Conservation (phyloP, 768 basidiomycete genomes). For the Gymnopilus dilepis region DNA sequence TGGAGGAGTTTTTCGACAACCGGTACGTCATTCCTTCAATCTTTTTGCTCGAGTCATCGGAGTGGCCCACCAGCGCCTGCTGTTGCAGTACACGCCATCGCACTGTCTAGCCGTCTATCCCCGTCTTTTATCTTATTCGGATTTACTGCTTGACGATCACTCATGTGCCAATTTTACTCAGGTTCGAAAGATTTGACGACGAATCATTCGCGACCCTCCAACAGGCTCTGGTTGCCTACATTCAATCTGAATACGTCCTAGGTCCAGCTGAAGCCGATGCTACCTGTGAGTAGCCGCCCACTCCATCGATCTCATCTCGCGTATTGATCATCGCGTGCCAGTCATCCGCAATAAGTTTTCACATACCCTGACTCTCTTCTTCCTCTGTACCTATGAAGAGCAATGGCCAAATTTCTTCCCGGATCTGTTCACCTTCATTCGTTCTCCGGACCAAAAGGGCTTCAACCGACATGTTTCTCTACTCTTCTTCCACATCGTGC, state of each 20-base stretch:
- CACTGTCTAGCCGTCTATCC: neutral
- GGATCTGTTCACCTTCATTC: conserved; percentile 77
- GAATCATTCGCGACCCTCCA: conserved; percentile 75
- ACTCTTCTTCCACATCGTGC: conserved; percentile 88
- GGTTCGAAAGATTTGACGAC: conserved; percentile 70
- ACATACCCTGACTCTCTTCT: conserved; percentile 87
- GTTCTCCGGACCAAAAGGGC: conserved; percentile 57
- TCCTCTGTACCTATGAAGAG: conserved; percentile 84
- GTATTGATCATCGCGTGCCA: conserved; percentile 34
- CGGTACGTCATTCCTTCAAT: conserved; percentile 59
- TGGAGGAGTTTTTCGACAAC: conserved; percentile 85
- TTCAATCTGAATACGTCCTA: conserved; percentile 86
- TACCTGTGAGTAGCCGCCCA: conserved; percentile 63
- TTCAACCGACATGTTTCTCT: conserved; percentile 87
- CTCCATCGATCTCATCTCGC: conserved; percentile 7
- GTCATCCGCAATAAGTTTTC: conserved; percentile 96
- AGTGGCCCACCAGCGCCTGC: neutral
- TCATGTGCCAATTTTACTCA: conserved; percentile 30
- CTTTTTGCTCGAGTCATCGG: neutral
- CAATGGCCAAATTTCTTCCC: conserved; percentile 89
- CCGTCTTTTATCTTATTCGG: neutral
- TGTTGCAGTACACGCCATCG: neutral
- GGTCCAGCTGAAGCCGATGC: conserved; percentile 85
- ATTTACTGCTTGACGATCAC: conserved; percentile 3
- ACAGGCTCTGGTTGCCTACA: conserved; percentile 79